Evolutionary conservation across 495 filamentous ascomycete genomes (phyloP), one percentile per base, ranked within the genome.

Genomic region (Lasiosphaeria hispida): DNA sequence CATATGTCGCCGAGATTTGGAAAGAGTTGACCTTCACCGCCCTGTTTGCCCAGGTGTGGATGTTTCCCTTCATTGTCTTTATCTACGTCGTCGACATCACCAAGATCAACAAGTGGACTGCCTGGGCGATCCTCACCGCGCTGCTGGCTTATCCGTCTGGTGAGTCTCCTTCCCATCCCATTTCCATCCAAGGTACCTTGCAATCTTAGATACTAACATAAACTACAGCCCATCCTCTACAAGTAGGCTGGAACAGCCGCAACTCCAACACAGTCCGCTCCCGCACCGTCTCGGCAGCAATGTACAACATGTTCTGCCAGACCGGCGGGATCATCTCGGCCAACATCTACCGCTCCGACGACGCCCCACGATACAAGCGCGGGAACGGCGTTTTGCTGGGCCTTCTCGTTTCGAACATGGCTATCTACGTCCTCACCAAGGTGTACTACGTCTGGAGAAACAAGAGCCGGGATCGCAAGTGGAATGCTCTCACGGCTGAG

Each of bases 281-380:
- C 0, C 66, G 87, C 3, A 84, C 86, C 4, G 83, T 91, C 14
- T 80, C 79, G 3, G 80, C 81, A 0, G 79, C 79, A 0, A 59
- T 89, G 11, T 92, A 92, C 68, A 91, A 91, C 56, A 90, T 92
- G 87, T 78, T 72, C 39, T 85, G 91, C 1, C 87, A 92, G 66
- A 74, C 79, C 0, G 78, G 78, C 33, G 85, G 76, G 14, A 85
- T 90, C 48, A 81, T 88, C 34, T 62, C 55, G 10, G 54, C 58
- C 44, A 71, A 74, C 44, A 74, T 89, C 55, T 91, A 90, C 61
- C 80, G 80, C 7, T 71, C 75, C n/a, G 65, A 81, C 18, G 87
- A 91, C 65, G 83, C 83, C 45, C 87, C 87, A 0, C 69, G 80
- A 14, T 90, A 92, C 57, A 82, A 78, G 40, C 76, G 75, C 1